Percentiles rank a stretch among this genome's conserved stretches.
phyloP scores from a whole-genome alignment of 2,329 filamentous ascomycete species.

The Fusarium fujikuroi region DNA sequence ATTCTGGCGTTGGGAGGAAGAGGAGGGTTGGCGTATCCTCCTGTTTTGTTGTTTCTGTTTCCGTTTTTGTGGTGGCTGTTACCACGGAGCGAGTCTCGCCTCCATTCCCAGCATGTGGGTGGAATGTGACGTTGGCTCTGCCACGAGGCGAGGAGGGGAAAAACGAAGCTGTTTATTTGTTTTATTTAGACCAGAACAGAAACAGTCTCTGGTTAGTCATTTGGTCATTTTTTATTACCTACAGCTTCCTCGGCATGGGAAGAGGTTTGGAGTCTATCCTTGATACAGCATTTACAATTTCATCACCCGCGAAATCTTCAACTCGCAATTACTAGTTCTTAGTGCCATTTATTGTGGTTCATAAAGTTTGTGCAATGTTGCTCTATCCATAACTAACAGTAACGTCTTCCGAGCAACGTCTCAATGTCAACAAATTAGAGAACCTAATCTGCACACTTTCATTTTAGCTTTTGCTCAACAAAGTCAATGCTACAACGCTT shows the following conservation, averaged over 20 bases:
- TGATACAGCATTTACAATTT: constrained; percentile 34
- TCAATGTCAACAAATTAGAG: neutral
- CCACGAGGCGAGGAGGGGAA: neutral
- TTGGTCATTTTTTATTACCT: constrained; percentile 12
- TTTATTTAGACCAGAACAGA: constrained; percentile 15
- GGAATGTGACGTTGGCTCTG: constrained; percentile 7
- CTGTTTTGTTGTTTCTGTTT: constrained; percentile 15
- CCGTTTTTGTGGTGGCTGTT: constrained; percentile 10
- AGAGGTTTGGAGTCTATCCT: constrained; percentile 26
- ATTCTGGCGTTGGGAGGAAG: constrained; percentile 37
- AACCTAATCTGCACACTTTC: neutral
- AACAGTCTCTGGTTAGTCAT: constrained; percentile 17
- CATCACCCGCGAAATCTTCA: constrained; percentile 16
- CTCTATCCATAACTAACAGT: neutral
- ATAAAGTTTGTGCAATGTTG: neutral
- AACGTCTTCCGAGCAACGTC: neutral
- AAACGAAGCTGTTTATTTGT: constrained; percentile 11
- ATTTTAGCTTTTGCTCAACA: neutral
- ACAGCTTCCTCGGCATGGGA: constrained; percentile 2
- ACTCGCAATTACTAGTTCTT: neutral
- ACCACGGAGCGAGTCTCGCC: neutral
- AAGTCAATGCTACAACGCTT: constrained; percentile 4
- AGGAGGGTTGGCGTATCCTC: constrained; percentile 8
- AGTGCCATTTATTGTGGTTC: neutral
- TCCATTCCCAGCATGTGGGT: neutral